Base-by-base conservation (phyloP, 1,284 basidiomycete species). In the Naganishia cerealis region DNA sequence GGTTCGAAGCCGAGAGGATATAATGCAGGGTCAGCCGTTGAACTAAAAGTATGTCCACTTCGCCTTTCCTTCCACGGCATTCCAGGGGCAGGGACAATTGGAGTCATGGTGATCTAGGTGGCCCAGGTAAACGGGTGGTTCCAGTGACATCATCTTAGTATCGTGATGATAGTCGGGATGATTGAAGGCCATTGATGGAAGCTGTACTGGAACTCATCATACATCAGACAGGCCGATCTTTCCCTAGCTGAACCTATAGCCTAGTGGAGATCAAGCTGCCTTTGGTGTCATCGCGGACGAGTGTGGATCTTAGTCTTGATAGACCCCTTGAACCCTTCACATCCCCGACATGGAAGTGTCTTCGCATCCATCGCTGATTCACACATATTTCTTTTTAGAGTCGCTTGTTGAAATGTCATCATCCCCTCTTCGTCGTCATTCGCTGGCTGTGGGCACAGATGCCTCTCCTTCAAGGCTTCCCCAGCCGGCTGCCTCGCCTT, bases 381-480 rank as follows among this genome's bases (percentile, higher is more conserved):
- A 21, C 8, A 50, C 46, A 50, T 18, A 2, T 50, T 21, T 24
- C 18, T 18, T 18, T 24, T n/a, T 48, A 48, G 46, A 21, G 2
- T n/a, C 21, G 21, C n/a, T 50, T 24, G 6, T 24, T 21, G 21
- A 21, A 39, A 63, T 63, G 61, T 54, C 61, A 18, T 54, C 50
- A n/a, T 63, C 61, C 29, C 61, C 61, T 7, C 38, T 42, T 21
- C 61, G 61, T 24, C 61, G 61, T 18, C 61, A 63, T 29, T 63
- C 61, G 12, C 50, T 63, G 18, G 61, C 61, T 7, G 29, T 63
- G 10, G 50, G 50, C n/a, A 24, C 21, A 10, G 61, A 63, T 42
- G 21, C 42, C 36, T 38, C 61, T 10, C 61, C 61, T 13, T 53
- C 50, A 54, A 53, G 46, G 38, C 61, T 53, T 16, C 61, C 61